These are phyloP conservation scores for Phyllosticta capitalensis DNA, from an alignment of 2,329 filamentous ascomycete genomes.

Conservation along the genomic window DNA sequence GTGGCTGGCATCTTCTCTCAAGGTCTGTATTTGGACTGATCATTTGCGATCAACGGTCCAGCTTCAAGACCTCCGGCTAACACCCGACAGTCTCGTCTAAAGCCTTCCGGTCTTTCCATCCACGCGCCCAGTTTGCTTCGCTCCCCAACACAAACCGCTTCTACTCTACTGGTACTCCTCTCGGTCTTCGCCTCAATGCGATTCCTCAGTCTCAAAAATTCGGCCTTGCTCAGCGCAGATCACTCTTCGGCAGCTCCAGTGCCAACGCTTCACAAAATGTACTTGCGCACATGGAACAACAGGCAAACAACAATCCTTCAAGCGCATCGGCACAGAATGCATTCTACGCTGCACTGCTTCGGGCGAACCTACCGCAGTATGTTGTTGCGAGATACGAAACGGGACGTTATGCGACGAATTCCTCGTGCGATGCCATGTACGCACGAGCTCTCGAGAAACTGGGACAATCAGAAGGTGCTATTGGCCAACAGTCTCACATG, in stretches of 20 bases:
- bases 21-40: background rate
- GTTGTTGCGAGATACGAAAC: constrained; percentile 83
- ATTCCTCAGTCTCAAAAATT: constrained; percentile 23
- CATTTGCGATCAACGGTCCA: background rate
- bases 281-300: constrained; percentile 78
- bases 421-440: constrained; percentile 69
- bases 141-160: constrained; percentile 18
- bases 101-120: constrained; percentile 1
- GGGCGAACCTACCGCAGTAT: constrained; percentile 89
- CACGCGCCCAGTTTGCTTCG: constrained; percentile 1
- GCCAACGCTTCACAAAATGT: constrained; percentile 43
- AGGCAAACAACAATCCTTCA: constrained; percentile 82
- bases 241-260: constrained; percentile 31
- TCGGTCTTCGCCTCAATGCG: constrained; percentile 23
- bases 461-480: constrained; percentile 36
- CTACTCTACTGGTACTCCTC: constrained; percentile 32
- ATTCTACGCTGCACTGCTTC: constrained; percentile 85
- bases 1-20: constrained; percentile 6
- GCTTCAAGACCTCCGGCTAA: background rate
- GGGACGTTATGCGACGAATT: constrained; percentile 72
- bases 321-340: constrained; percentile 84
- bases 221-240: constrained; percentile 34
- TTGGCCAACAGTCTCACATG: constrained; percentile 18
- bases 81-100: background rate
- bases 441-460: constrained; percentile 59